Base-by-base conservation (phyloP, 768 basidiomycete genomes). In the Neoboletus subvelutipes region DNA sequence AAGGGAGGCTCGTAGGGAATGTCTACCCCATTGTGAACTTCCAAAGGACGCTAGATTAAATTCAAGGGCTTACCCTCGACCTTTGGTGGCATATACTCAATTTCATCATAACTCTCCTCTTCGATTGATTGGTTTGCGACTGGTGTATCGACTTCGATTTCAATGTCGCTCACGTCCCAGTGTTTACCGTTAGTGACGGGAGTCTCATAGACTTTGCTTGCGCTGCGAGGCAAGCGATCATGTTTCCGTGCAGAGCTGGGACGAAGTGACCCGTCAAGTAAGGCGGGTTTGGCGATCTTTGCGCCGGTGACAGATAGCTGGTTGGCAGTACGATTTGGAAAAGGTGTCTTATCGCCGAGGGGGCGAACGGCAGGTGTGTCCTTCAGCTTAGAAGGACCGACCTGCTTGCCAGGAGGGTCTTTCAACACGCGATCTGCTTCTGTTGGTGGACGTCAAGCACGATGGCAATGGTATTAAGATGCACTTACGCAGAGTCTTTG, bases 341-440 rank as follows among this genome's bases (percentile, higher is more conserved):
- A 85, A 2, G 89, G 89, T 1, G 89, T 92, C 71, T 88, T 90
- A 73, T 92, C 89, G 26, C 77, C 78, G 9, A 92, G 75, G 2
- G 87, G 85, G 13, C 83, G 80, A 70, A 64, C 34, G 54, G 64
- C 59, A 20, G 61, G 58, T 3, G 71, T 62, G 40, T 61, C 67
- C 55, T 58, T 67, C 15, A 36, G 34, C 50, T 67, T 72, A 8
- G 57, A 73, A 53, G 59, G 53, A 47, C 67, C 65, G 8, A 57
- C 53, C 26, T 69, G 67, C 55, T 75, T 77, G 48, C 58, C 65
- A 24, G 56, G 56, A 29, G 15, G 52, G 34, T 63, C 62, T 57
- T 65, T 71, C 39, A 49, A 47, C 22, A 60, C 56, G 28, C 58
- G 62, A 15, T 71, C 65, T 36, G 54, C 45, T 40, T 68, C 67